A percentile compares a stretch with the other conserved stretches of the same genome.
These are phyloP conservation scores for Aspergillus awamori DNA, from an alignment of 2,329 filamentous ascomycete species.

Conservation along the genomic window DNA sequence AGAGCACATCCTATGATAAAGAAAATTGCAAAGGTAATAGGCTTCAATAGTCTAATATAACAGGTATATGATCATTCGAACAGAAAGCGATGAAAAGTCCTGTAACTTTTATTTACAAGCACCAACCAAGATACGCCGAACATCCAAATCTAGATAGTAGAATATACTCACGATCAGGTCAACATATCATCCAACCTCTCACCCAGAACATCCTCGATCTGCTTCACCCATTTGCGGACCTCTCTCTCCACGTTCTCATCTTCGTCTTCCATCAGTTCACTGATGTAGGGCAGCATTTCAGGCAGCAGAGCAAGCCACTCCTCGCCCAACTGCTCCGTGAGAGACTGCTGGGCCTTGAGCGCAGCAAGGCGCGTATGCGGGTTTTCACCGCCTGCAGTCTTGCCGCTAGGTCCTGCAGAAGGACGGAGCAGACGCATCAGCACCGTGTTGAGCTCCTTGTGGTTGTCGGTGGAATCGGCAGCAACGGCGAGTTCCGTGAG, in stretches of 20 bases:
- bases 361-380: conserved; percentile 76
- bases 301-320: conserved; percentile 91
- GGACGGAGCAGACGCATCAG: conserved; percentile 76
- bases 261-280: conserved; percentile 93
- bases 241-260: conserved; percentile 91
- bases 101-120: conserved; percentile 6
- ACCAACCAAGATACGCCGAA: background rate
- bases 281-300: conserved; percentile 96
- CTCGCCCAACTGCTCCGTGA: conserved; percentile 81
- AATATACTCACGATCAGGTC: conserved; percentile 56
- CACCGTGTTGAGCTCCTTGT: conserved; percentile 80
- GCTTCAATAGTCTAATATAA: background rate
- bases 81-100: background rate
- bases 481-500: conserved; percentile 79
- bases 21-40: background rate
- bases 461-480: conserved; percentile 82
- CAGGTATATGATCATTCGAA: background rate
- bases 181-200: conserved; percentile 92
- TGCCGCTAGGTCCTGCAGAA: conserved; percentile 45
- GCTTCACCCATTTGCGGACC: conserved; percentile 84
- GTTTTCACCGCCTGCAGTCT: conserved; percentile 54
- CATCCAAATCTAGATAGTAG: background rate
- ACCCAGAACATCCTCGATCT: conserved; percentile 85
- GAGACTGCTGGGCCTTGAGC: conserved; percentile 75
- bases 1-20: too few species aligned